Percentiles rank a stretch among this genome's conserved stretches.
Conservation (phyloP, 257 asterid species). For the Solanum lycopersicoides region DNA sequence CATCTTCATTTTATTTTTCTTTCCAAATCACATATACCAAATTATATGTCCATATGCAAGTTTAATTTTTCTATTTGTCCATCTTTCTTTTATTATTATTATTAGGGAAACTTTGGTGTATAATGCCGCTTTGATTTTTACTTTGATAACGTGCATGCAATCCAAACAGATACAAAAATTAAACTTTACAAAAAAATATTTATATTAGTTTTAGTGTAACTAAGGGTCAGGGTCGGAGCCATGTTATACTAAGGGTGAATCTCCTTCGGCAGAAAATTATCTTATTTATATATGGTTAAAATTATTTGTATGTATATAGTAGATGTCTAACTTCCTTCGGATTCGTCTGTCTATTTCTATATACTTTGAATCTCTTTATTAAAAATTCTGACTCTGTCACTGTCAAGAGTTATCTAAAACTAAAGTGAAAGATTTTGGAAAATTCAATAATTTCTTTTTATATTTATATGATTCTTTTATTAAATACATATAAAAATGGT, state of each 20-base stretch:
- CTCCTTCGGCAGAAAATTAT: too few species aligned
- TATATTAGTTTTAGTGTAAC: too few species aligned
- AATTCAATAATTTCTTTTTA: not conserved
- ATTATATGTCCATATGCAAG: not conserved
- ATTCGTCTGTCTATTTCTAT: accelerated
- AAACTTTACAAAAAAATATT: too few species aligned
- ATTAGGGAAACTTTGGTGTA: not conserved
- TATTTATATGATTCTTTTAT: not conserved
- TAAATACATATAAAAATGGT: not conserved
- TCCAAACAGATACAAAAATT: too few species aligned
- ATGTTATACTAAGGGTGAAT: too few species aligned
- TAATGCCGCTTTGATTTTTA: not conserved
- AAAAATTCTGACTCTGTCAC: too few species aligned
- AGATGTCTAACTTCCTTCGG: accelerated
- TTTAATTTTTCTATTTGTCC: not conserved
- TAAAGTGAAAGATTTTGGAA: not conserved
- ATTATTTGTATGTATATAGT: too few species aligned
- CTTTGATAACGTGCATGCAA: not conserved
- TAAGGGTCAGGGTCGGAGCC: accelerated
- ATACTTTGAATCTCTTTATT: too few species aligned
- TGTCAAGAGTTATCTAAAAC: too few species aligned
- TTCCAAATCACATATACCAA: not conserved
- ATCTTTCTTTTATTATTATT: not conserved
- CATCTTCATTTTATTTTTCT: too few species aligned
- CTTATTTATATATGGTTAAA: too few species aligned